These are phyloP conservation scores for Psilocybe mexicana DNA, from an alignment of 1,284 basidiomycete species.

Conservation along the genomic window DNA sequence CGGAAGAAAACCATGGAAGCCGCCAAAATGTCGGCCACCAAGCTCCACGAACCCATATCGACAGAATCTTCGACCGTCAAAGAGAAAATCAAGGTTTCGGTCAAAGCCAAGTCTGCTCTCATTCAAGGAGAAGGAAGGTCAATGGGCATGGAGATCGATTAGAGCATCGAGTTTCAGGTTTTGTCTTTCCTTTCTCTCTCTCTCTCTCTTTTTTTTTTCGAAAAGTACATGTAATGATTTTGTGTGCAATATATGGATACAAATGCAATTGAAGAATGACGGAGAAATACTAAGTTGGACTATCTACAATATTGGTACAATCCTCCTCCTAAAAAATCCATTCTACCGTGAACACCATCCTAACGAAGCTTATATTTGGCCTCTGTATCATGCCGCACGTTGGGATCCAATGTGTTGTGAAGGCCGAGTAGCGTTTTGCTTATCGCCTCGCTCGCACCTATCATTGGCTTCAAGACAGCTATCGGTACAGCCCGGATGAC, in stretches of 20 bases:
- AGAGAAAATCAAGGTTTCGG: slow-evolving; percentile 81
- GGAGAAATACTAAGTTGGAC: slow-evolving; percentile 6
- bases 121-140: slow-evolving; percentile 74
- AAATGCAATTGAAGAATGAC: slow-evolving; percentile 7
- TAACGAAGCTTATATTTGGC: slow-evolving; percentile 86
- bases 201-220: neutral
- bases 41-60: slow-evolving; percentile 70
- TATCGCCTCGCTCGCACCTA: slow-evolving; percentile 94
- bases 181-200: slow-evolving; percentile 6
- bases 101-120: slow-evolving; percentile 70
- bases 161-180: slow-evolving; percentile 8
- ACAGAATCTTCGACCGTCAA: slow-evolving; percentile 52
- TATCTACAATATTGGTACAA: slow-evolving; percentile 4
- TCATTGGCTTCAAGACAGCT: slow-evolving; percentile 94
- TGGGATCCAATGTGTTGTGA: slow-evolving; percentile 86
- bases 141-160: slow-evolving; percentile 85
- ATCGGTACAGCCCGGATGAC: slow-evolving; percentile 97
- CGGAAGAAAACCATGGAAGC: slow-evolving; percentile 64
- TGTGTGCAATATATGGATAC: slow-evolving; percentile 16
- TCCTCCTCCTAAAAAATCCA: neutral
- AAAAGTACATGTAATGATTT: slow-evolving; percentile 19
- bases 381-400: slow-evolving; percentile 75
- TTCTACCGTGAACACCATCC: slow-evolving; percentile 14
- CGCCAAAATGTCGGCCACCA: slow-evolving; percentile 57
- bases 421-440: slow-evolving; percentile 93